Evolutionary conservation across 257 asterid species (phyloP).

Genomic region (Thymus quinquecostatus): DNA sequence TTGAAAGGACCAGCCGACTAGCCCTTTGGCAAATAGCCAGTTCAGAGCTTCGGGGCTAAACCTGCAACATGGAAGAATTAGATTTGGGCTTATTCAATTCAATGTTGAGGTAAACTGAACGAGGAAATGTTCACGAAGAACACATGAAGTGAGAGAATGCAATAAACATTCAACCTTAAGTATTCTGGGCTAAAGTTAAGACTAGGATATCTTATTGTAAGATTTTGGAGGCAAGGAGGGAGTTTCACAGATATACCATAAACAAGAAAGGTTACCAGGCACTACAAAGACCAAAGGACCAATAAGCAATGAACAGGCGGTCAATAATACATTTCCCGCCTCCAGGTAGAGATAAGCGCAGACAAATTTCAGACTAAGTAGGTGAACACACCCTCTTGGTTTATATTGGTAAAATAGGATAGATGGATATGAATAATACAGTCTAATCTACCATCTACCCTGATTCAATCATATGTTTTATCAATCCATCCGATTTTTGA

Average conservation of each 20-base stretch:
- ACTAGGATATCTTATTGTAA: background rate
- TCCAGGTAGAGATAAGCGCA: background rate
- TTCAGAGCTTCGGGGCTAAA: slow-evolving; percentile 60
- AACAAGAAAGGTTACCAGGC: no score
- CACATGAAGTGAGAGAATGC: background rate
- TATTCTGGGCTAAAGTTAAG: background rate
- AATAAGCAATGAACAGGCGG: background rate
- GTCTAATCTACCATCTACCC: no score
- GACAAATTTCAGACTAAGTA: no score
- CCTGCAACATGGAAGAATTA: slow-evolving; percentile 28
- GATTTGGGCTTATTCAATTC: background rate
- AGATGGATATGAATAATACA: no score
- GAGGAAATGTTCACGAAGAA: background rate
- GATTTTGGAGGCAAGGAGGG: background rate
- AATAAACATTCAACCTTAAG: background rate
- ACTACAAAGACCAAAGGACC: background rate
- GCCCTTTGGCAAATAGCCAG: slow-evolving; percentile 54
- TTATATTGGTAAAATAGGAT: no score
- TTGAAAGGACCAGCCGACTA: slow-evolving; percentile 52
- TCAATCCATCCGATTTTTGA: no score
- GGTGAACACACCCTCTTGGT: no score
- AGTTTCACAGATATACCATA: background rate
- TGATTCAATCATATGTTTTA: no score
- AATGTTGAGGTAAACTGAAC: background rate
- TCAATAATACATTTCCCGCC: background rate